Conservation (phyloP, 352 stramenopile genomes). For the Pythium chondricola region DNA sequence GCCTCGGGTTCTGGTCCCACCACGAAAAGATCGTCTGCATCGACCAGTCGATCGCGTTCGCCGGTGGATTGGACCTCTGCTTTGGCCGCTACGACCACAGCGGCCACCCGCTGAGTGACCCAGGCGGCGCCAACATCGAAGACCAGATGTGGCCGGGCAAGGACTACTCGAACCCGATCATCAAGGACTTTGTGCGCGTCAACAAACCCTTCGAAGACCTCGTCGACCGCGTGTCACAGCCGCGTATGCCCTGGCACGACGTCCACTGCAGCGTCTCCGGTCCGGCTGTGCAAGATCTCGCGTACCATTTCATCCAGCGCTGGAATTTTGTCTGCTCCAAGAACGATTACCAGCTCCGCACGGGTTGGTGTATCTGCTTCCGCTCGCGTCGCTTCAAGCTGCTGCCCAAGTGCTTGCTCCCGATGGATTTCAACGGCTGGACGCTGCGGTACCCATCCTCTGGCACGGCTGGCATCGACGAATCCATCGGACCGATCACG, state of each 20-base stretch:
- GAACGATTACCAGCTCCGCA: slow-evolving; percentile 82
- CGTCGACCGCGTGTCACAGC: slow-evolving; percentile 68
- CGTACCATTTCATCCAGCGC: slow-evolving; percentile 88
- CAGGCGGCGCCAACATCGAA: slow-evolving; percentile 37
- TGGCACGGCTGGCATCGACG: slow-evolving; percentile 28
- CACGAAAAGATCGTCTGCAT: slow-evolving; percentile 92
- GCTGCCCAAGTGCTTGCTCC: slow-evolving; percentile 75
- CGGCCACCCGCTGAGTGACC: slow-evolving; percentile 67
- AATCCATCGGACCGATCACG: slow-evolving; percentile 27
- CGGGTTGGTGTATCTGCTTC: slow-evolving; percentile 84
- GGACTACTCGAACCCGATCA: slow-evolving; percentile 87
- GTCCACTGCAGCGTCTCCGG: slow-evolving; percentile 82
- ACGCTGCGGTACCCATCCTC: slow-evolving; percentile 67
- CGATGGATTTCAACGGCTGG: slow-evolving; percentile 86
- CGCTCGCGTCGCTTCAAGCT: slow-evolving; percentile 80
- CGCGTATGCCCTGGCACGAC: slow-evolving; percentile 88
- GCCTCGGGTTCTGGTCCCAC: slow-evolving; percentile 88
- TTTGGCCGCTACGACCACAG: slow-evolving; percentile 86
- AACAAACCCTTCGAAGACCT: slow-evolving; percentile 82
- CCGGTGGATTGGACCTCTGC: slow-evolving; percentile 83
- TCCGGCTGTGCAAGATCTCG: slow-evolving; percentile 76
- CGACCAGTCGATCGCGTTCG: slow-evolving; percentile 80
- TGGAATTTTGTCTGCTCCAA: slow-evolving; percentile 90
- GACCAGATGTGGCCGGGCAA: slow-evolving; percentile 74
- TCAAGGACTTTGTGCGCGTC: slow-evolving; percentile 86